These are phyloP conservation scores for Gaultheria prostrata DNA, from an alignment of 148 eudicot species.

Conservation along the genomic window DNA sequence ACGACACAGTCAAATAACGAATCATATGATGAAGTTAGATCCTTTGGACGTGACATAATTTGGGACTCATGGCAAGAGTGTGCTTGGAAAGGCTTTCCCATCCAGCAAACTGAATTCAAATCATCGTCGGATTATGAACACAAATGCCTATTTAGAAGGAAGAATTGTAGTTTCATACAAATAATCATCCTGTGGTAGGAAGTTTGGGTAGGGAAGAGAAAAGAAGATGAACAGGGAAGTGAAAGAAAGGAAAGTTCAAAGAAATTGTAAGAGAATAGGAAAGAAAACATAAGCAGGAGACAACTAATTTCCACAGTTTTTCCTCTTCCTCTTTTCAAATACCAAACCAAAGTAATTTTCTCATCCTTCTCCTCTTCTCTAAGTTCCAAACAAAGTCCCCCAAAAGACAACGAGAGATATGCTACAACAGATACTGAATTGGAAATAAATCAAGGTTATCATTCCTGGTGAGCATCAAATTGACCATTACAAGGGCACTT, in stretches of 20 bases:
- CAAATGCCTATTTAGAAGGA: background rate
- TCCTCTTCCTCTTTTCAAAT: no score
- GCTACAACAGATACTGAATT: background rate
- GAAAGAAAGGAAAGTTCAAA: no score
- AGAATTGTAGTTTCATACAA: background rate
- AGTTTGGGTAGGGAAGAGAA: no score
- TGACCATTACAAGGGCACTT: background rate
- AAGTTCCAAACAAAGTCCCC: background rate
- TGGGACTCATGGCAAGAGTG: no score
- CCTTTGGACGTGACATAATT: no score
- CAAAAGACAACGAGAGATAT: background rate
- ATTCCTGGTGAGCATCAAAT: background rate
- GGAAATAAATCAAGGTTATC: background rate
- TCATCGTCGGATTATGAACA: background rate
- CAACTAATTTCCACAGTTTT: no score
- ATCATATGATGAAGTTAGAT: no score
- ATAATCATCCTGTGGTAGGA: no score
- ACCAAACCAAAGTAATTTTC: background rate
- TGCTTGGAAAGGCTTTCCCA: background rate
- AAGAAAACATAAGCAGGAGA: no score
- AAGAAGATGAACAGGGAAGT: no score
- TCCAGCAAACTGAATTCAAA: background rate
- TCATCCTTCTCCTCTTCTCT: background rate
- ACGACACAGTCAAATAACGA: no score
- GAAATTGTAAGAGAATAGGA: no score